Conservation (phyloP, 2,329 filamentous ascomycete genomes). For the Cryphonectria nitschkei region DNA sequence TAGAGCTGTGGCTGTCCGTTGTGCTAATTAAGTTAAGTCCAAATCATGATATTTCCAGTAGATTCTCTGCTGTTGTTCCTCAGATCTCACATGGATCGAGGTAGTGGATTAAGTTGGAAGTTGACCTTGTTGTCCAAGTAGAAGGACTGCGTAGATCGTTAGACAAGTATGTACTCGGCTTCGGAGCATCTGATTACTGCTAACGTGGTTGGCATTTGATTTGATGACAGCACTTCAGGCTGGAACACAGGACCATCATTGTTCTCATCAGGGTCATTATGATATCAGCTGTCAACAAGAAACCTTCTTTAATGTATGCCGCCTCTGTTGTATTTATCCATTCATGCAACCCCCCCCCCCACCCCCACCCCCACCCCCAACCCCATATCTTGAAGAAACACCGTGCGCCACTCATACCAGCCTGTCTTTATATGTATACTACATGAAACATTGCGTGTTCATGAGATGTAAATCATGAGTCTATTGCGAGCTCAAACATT, state of each 20-base stretch:
- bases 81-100: no score
- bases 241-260: neutral
- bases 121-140: no score
- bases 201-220: neutral
- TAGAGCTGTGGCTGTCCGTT: no score
- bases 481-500: conserved; percentile 64
- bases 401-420: neutral
- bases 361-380: neutral
- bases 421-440: neutral
- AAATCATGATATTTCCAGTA: no score
- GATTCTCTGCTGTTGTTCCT: no score
- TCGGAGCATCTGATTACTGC: neutral
- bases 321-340: neutral
- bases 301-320: neutral
- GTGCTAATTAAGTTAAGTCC: no score
- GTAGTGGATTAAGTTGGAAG: no score
- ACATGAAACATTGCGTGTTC: no score
- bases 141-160: no score
- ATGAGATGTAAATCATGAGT: neutral
- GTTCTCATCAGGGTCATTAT: neutral
- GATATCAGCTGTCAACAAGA: neutral
- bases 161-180: neutral
- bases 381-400: neutral
- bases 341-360: neutral
- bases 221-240: neutral